phyloP scores from a whole-genome alignment of 1,284 basidiomycete species.

The Naganishia albida region DNA sequence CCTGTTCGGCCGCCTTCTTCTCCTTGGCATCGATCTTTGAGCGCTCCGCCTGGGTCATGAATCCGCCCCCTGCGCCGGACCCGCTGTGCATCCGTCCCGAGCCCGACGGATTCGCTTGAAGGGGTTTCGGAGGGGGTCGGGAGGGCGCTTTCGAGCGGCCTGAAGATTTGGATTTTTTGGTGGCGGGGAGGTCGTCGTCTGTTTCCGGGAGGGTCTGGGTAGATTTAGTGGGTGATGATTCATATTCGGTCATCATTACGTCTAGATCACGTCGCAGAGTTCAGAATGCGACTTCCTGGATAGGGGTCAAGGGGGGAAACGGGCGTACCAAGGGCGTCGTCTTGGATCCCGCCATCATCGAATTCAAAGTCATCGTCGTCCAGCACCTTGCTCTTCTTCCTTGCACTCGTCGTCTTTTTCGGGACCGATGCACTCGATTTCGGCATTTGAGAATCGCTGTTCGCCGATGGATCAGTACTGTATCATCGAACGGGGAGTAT shows the following conservation, averaged over 20 bases:
- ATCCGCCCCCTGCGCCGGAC: conserved; percentile 36
- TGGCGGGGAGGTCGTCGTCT: conserved; percentile 36
- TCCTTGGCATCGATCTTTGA: conserved; percentile 73
- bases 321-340: conserved; percentile 34
- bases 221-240: conserved; percentile 42
- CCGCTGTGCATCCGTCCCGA: conserved; percentile 9
- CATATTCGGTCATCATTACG: conserved; percentile 40
- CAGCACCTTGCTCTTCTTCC: conserved; percentile 31
- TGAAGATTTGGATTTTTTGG: conserved; percentile 39
- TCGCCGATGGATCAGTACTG: neutral
- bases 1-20: conserved; percentile 77
- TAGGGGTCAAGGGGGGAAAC: neutral
- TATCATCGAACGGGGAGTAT: neutral
- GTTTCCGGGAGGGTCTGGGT: conserved; percentile 4
- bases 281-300: neutral
- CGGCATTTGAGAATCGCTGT: conserved; percentile 22
- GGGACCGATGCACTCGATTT: conserved; percentile 6
- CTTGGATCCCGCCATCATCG: conserved; percentile 47
- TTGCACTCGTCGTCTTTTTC: conserved; percentile 25
- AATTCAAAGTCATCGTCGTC: conserved; percentile 51
- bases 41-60: conserved; percentile 82
- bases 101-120: conserved; percentile 5
- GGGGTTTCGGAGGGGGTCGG: conserved; percentile 30
- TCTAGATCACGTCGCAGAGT: neutral
- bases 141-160: conserved; percentile 8